phyloP scores from a whole-genome alignment of 257 asterid species.

The Nicotiana attenuata region DNA sequence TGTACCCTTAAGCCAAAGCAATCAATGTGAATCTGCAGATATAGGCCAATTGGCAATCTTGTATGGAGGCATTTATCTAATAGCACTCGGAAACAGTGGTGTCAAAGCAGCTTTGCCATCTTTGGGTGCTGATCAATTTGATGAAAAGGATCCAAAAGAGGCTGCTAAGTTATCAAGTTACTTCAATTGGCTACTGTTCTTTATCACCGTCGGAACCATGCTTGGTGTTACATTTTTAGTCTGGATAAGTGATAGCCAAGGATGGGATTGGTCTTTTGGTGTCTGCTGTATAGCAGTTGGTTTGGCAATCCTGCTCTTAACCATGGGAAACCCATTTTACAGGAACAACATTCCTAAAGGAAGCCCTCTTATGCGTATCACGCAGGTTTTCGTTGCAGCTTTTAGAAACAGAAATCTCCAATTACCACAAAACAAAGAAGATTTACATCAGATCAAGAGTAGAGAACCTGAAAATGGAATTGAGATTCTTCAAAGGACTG shows the following conservation, averaged over 20 bases:
- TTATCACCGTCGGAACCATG: constrained; percentile 41
- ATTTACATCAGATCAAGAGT: constrained; percentile 42
- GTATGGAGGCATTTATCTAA: constrained; percentile 48
- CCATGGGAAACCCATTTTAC: constrained; percentile 44
- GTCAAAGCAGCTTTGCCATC: constrained; percentile 66
- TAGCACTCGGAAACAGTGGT: constrained; percentile 61
- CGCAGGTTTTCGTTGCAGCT: constrained; percentile 60
- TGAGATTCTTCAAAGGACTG: constrained; percentile 55
- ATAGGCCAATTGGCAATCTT: constrained; percentile 42
- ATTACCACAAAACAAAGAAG: constrained; percentile 34
- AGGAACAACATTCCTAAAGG: constrained; percentile 46
- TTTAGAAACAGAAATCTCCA: constrained; percentile 44
- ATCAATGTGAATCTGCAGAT: constrained; percentile 38
- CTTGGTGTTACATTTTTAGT: constrained; percentile 65
- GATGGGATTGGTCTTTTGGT: constrained; percentile 83
- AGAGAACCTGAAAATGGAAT: constrained; percentile 37
- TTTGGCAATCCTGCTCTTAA: constrained; percentile 32
- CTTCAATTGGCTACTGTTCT: constrained; percentile 65
- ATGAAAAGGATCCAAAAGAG: constrained; percentile 46
- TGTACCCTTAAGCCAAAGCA: constrained; percentile 16
- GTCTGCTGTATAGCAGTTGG: constrained; percentile 41
- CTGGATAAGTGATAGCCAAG: constrained; percentile 57
- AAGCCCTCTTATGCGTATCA: constrained; percentile 49
- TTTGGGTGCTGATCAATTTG: constrained; percentile 75
- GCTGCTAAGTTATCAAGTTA: constrained; percentile 57